A percentile compares a stretch with the other conserved stretches of the same genome.
These are phyloP conservation scores for Tolypocladium sp. DNA, from an alignment of 2,329 filamentous ascomycete genomes.

Conservation along the genomic window DNA sequence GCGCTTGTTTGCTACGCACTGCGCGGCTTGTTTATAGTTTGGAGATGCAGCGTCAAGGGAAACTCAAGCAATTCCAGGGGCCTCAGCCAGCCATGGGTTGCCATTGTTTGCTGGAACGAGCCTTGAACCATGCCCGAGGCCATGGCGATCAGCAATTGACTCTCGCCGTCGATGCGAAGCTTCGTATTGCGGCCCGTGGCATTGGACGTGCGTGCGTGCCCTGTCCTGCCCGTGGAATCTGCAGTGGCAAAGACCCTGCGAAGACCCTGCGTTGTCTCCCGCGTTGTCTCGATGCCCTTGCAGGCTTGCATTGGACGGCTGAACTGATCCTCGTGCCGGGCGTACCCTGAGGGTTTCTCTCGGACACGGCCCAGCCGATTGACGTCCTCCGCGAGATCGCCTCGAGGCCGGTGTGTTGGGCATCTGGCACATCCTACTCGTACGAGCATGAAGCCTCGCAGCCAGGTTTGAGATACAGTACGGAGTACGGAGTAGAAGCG, in stretches of 20 bases:
- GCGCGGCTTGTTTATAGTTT: background rate
- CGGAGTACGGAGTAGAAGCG: too few species aligned
- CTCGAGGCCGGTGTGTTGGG: too few species aligned
- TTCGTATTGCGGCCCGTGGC: background rate
- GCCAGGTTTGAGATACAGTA: too few species aligned
- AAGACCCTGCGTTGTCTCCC: background rate
- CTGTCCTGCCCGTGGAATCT: background rate
- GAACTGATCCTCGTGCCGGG: too few species aligned
- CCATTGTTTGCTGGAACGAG: background rate
- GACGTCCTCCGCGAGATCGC: too few species aligned
- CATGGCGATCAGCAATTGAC: background rate
- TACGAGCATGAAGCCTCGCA: too few species aligned
- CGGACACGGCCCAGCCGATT: too few species aligned
- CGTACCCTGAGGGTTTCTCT: too few species aligned
- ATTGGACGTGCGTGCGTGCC: too few species aligned
- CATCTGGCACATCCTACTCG: too few species aligned
- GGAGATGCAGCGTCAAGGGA: background rate
- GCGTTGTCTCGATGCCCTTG: background rate
- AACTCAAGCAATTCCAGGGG: background rate
- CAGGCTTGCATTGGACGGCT: background rate
- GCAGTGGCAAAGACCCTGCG: background rate
- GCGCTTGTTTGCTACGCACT: background rate
- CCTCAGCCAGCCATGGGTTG: background rate
- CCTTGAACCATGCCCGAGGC: background rate
- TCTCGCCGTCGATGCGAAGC: background rate